Evolutionary conservation across 345 rosid species (phyloP), one percentile per base, ranked within the genome.

Genomic region (Excoecaria agallocha): DNA sequence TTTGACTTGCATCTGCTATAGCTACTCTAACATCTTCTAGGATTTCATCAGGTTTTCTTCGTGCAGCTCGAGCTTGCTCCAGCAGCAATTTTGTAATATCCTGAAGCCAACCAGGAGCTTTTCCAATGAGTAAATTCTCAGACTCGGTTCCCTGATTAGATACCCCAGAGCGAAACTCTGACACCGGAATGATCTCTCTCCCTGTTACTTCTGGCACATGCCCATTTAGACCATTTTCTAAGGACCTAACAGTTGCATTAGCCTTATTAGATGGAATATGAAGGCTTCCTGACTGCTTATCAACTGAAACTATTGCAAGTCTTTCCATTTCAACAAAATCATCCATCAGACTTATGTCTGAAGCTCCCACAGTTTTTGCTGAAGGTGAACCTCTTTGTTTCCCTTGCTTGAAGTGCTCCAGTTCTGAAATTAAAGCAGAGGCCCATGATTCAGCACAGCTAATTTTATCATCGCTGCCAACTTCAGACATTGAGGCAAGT

Each of bases 261-360:
- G 70, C 84, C 20, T 74, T 78, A 63, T 80, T 78, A 16, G 81
- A 76, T 20, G 81, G 78, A 58, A 78, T 76, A 71, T 80, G 68
- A 73, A 79, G 79, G 77, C 73, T 84, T 76, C 69, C 83, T 41
- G 83, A 79, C 73, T 80, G 82, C 51, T 85, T 81, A 66, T 88
- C 81, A 55, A 77, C 86, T 38, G 92, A 81, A 76, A 82, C 87
- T 43, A 86, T 78, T 1, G 95, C 97, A 56, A 92, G 75, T 67
- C 84, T 91, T 84, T 95, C 99, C 97, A 95, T 95, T 84, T 95
- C 99, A 37, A 81, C 92, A 81, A 95, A 95, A 79, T 92, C 99
- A 75, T 95, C 97, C 99, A 92, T 89, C 78, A 95, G 84, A 77
- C 79, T 85, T 80, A 94, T 89, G 72, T 92, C 98, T 4, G 87